Evolutionary conservation across 2,329 filamentous ascomycete genomes (phyloP).

Genomic region (Sclerotiophoma versabilis): DNA sequence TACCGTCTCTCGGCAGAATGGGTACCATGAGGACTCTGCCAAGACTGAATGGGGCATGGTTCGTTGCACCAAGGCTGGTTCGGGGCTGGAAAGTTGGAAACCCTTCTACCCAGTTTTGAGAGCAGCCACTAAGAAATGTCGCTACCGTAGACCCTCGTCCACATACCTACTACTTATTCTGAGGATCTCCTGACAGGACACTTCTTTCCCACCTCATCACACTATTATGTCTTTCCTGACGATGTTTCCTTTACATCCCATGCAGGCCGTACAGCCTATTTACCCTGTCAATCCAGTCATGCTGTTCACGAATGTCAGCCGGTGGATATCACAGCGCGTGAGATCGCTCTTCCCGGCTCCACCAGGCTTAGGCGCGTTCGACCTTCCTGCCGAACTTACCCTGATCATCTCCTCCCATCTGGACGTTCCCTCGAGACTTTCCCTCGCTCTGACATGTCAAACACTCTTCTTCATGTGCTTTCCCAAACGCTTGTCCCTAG

Average conservation of each 20-base stretch:
- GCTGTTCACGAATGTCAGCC: background rate
- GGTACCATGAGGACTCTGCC: no score
- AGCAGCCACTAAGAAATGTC: no score
- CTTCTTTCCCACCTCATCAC: no score
- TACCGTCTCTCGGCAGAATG: no score
- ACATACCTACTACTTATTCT: no score
- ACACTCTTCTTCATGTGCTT: slow-evolving; percentile 20
- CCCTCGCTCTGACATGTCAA: slow-evolving; percentile 28
- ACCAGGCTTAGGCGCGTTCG: slow-evolving; percentile 14
- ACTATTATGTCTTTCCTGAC: no score
- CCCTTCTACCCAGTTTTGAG: no score
- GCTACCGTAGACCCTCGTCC: no score
- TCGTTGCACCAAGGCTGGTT: no score
- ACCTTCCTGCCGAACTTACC: slow-evolving; percentile 26
- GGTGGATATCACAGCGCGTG: slow-evolving; percentile 1
- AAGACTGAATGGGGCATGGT: no score
- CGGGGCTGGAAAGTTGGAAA: no score
- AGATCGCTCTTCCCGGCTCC: slow-evolving; percentile 5
- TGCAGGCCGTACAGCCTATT: background rate
- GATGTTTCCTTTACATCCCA: background rate
- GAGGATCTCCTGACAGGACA: no score
- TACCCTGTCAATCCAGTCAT: background rate
- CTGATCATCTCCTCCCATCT: slow-evolving; percentile 26
- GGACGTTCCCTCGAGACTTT: slow-evolving; percentile 8
- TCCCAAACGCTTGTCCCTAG: background rate